Conservation (phyloP, 2,329 filamentous ascomycete species). For the Ophiostoma ulmi region DNA sequence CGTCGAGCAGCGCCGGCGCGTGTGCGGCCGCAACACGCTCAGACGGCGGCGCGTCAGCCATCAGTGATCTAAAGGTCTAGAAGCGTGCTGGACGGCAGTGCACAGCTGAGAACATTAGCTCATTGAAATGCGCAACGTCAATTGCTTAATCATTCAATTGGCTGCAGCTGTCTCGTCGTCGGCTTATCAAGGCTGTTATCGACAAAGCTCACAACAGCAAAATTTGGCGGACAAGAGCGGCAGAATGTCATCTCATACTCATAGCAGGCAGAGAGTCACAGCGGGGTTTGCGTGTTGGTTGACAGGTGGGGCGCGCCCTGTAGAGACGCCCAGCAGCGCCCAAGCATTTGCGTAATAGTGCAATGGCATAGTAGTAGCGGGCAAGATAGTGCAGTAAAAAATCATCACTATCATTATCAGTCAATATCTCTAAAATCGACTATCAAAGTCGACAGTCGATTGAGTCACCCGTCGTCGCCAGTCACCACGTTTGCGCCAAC, state of each 20-base stretch:
- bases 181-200: neutral
- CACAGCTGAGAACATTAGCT: neutral
- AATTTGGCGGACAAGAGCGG: conserved; percentile 32
- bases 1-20: conserved; percentile 38
- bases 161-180: neutral
- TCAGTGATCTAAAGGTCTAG: neutral
- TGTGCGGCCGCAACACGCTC: neutral
- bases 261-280: neutral
- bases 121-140: neutral
- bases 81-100: neutral
- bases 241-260: conserved; percentile 27
- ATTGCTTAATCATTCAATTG: neutral
- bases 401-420: neutral
- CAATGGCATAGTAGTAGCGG: neutral
- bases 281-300: neutral
- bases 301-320: conserved; percentile 11
- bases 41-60: conserved; percentile 13
- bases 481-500: conserved; percentile 12
- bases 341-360: neutral
- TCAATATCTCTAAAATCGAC: neutral
- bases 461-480: conserved; percentile 2
- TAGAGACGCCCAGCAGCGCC: neutral
- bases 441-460: neutral
- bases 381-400: neutral
- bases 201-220: neutral